Conservation (phyloP, 2,329 filamentous ascomycete species). For the Cercospora sp. region DNA sequence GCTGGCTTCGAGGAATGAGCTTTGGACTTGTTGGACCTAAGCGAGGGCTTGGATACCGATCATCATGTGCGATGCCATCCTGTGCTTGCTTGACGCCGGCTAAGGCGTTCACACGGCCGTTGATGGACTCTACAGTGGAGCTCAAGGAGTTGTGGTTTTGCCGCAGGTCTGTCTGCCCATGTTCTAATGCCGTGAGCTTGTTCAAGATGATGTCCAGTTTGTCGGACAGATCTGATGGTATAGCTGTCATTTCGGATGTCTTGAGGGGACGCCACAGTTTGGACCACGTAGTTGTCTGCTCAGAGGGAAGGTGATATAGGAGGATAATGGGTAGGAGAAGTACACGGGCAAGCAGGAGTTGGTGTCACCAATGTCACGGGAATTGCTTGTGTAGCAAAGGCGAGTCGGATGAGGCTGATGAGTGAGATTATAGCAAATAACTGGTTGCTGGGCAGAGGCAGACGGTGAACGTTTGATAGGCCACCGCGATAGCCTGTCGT, state of each 20-base stretch:
- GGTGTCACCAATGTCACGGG: background rate
- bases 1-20: constrained; percentile 25
- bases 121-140: constrained; percentile 60
- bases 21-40: constrained; percentile 29
- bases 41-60: constrained; percentile 30
- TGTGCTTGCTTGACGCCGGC: constrained; percentile 59
- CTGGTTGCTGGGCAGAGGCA: background rate
- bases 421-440: background rate
- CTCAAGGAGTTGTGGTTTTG: constrained; percentile 56
- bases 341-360: background rate
- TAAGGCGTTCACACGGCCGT: constrained; percentile 61
- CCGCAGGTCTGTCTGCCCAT: constrained; percentile 57
- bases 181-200: constrained; percentile 56
- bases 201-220: constrained; percentile 57
- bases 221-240: constrained; percentile 16
- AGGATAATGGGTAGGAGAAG: background rate
- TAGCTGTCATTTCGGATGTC: constrained; percentile 5
- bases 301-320: background rate
- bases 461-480: constrained; percentile 2
- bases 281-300: background rate
- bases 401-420: background rate
- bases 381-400: background rate
- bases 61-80: constrained; percentile 48
- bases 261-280: background rate
- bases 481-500: constrained; percentile 17